Evolutionary conservation across 768 basidiomycete species (phyloP).

Genomic region (Termitomyces sp.): DNA sequence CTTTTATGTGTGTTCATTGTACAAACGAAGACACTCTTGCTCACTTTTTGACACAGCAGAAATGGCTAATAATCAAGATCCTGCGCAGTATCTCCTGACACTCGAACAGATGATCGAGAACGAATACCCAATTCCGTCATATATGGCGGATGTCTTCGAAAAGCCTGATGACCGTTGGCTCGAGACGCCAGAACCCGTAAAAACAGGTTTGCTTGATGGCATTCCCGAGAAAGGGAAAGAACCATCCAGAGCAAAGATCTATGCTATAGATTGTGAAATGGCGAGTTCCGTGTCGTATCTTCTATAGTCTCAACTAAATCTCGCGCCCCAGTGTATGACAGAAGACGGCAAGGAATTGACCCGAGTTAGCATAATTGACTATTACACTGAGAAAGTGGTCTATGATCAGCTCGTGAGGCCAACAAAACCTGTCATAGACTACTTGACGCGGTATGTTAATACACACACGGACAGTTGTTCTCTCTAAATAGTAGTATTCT

Average conservation of each 20-base stretch:
- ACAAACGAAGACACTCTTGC: background rate
- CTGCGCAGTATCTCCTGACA: slow-evolving; percentile 67
- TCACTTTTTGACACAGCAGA: slow-evolving; percentile 40
- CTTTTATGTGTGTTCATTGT: slow-evolving; percentile 26
- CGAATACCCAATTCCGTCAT: slow-evolving; percentile 86
- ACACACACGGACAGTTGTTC: no score
- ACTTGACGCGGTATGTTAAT: slow-evolving; percentile 72
- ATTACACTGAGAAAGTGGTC: slow-evolving; percentile 58
- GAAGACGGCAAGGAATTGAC: slow-evolving; percentile 89
- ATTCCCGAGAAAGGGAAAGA: slow-evolving; percentile 20
- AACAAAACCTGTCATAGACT: slow-evolving; percentile 76
- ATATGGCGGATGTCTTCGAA: slow-evolving; percentile 67
- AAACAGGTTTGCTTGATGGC: slow-evolving; percentile 21
- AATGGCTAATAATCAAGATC: slow-evolving; percentile 53
- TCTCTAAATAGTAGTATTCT: background rate
- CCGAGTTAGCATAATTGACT: slow-evolving; percentile 81
- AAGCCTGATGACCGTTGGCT: slow-evolving; percentile 64
- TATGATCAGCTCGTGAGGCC: slow-evolving; percentile 93
- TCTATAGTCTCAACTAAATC: background rate
- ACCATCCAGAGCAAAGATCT: slow-evolving; percentile 43
- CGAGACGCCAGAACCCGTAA: slow-evolving; percentile 59
- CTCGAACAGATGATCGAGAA: slow-evolving; percentile 90
- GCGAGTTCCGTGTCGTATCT: slow-evolving; percentile 33
- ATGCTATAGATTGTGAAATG: slow-evolving; percentile 97
- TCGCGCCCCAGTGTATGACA: slow-evolving; percentile 63